Evolutionary conservation across 2,329 filamentous ascomycete genomes (phyloP), one percentile per base, ranked within the genome.

Genomic region (Coniella vitis): DNA sequence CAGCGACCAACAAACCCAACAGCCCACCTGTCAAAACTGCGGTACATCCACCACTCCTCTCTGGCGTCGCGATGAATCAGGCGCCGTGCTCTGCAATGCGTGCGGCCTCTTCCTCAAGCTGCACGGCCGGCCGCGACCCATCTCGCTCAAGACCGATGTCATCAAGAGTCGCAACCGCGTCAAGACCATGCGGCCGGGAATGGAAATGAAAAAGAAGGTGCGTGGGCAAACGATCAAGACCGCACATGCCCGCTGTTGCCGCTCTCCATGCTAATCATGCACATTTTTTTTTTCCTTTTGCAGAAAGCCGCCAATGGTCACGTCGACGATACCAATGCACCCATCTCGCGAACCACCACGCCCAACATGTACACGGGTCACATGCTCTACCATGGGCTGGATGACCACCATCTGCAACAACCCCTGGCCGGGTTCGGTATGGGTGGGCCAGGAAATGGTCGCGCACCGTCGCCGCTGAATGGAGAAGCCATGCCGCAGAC

Each of bases 91-190:
- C 45, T 98, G 93, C 82, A 98, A 98, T 71, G 93, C 93, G 62
- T 98, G 93, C 69, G 93, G 93, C 52, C 79, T 98, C 49, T 98
- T 97, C 69, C 79, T 97, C 61, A 98, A 98, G 77, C 78, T 98
- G 58, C 93, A 98, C 66, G 90, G 90, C 56, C 86, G 90, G 21
- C 83, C 93, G 53, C 84, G 93, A 49, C 93, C 93, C 58, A 96
- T 95, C 66, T 95, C 88, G 60, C 79, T 98, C 60, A 98, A 98
- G 77, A 97, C 93, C 42, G 93, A 98, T 74, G 91, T 97, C 58
- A 98, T 98, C 73, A 98, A 98, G 76, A 96, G 90, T 73, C 89
- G 93, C 62, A 98, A 98, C 70, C 84, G 93, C 56, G 91, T 97
- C 59, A 97, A 97, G 76, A 93, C 90, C 22, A 79, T 81, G 67